phyloP scores from a whole-genome alignment of 371 early-diverging fungal genomes.

The Syncephalis fuscata region DNA sequence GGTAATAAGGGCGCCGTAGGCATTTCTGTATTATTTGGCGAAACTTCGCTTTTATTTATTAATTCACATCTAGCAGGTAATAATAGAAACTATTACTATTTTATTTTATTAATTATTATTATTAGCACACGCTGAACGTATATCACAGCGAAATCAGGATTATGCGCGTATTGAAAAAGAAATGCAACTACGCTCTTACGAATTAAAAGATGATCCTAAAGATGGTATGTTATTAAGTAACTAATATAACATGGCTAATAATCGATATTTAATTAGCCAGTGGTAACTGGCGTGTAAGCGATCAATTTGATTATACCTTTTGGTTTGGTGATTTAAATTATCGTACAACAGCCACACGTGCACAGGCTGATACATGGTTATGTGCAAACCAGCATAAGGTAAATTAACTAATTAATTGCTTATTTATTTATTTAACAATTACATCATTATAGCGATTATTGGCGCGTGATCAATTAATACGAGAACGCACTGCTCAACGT shows the following conservation, averaged over 20 bases:
- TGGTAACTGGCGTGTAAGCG: conserved; percentile 9
- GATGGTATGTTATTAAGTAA: background rate
- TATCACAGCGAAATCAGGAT: conserved; percentile 14
- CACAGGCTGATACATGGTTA: conserved; percentile 28
- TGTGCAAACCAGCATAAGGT: conserved; percentile 23
- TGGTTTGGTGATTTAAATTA: conserved; percentile 96
- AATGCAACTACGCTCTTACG: conserved; percentile 7
- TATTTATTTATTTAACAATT: too few species aligned
- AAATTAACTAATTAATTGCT: conserved; percentile 17
- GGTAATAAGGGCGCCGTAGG: conserved; percentile 78
- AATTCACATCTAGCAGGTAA: conserved; percentile 60
- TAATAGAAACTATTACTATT: background rate
- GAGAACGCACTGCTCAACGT: conserved; percentile 8
- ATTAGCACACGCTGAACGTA: conserved; percentile 19
- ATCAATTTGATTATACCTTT: conserved; percentile 51
- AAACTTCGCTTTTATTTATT: conserved; percentile 41
- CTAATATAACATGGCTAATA: background rate
- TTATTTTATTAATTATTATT: background rate
- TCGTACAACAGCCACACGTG: conserved; percentile 30
- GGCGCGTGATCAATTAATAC: conserved; percentile 41
- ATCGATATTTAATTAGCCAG: background rate
- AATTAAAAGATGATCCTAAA: background rate
- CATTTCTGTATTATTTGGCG: conserved; percentile 34
- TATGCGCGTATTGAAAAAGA: conserved; percentile 12
- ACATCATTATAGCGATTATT: conserved; percentile 16